Evolutionary conservation across 1,284 basidiomycete genomes (phyloP).

Genomic region (Apiotrichum montevideense): DNA sequence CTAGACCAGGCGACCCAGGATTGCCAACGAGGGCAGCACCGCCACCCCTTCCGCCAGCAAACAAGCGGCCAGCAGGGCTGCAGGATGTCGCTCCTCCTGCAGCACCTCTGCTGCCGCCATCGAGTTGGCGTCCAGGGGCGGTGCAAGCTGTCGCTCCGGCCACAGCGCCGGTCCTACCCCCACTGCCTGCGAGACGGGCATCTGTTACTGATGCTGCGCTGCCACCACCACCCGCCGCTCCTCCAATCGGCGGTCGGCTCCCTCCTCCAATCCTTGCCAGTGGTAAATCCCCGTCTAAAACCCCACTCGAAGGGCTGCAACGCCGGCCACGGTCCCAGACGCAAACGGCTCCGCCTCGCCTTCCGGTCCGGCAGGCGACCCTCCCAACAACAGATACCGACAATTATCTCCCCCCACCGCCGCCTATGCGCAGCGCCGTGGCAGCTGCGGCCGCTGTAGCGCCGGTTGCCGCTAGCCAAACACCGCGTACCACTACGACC

Average conservation of each 20-base stretch:
- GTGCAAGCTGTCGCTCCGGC: too few relatives aligned
- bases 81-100: background rate
- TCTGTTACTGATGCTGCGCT: background rate
- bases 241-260: slow-evolving; percentile 18
- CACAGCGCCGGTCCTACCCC: too few relatives aligned
- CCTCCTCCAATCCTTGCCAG: slow-evolving; percentile 3
- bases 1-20: background rate
- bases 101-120: too few relatives aligned
- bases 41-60: background rate
- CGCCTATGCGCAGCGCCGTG: slow-evolving; percentile 17
- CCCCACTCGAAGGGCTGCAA: background rate
- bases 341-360: background rate
- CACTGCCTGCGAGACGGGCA: too few relatives aligned
- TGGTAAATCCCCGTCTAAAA: background rate
- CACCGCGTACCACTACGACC: background rate
- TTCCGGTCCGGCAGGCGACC: slow-evolving; percentile 9
- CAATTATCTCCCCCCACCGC: slow-evolving; percentile 13
- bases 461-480: background rate
- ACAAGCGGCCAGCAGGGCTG: background rate
- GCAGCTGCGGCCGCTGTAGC: background rate
- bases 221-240: slow-evolving; percentile 6
- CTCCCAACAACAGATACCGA: background rate
- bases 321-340: background rate
- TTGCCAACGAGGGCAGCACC: too few relatives aligned
- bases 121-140: too few relatives aligned